phyloP scores from a whole-genome alignment of 2,329 filamentous ascomycete species.

The Meredithiella fracta region DNA sequence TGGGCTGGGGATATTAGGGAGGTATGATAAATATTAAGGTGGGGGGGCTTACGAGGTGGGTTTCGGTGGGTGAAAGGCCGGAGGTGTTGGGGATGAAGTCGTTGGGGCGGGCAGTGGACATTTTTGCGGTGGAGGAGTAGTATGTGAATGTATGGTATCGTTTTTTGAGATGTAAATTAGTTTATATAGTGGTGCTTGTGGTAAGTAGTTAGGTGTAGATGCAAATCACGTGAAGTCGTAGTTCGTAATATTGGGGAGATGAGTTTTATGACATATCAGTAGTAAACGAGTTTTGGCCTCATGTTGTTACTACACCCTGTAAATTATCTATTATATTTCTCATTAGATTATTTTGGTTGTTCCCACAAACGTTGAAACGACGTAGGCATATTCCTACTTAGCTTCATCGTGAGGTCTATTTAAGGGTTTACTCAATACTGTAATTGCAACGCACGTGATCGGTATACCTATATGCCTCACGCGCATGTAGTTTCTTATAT shows the following conservation, averaged over 20 bases:
- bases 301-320: too few species aligned
- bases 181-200: background rate
- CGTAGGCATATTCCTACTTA: too few species aligned
- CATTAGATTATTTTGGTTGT: too few species aligned
- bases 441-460: too few species aligned
- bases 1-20: conserved; percentile 22
- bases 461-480: background rate
- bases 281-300: too few species aligned
- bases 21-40: background rate
- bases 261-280: too few species aligned
- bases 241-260: background rate
- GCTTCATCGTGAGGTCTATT: too few species aligned
- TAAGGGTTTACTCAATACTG: too few species aligned
- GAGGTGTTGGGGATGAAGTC: conserved; percentile 7
- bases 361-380: too few species aligned
- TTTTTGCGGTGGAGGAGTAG: background rate
- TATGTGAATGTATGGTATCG: background rate
- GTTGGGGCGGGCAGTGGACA: conserved; percentile 8
- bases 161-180: background rate
- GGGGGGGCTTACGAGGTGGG: background rate
- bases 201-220: too few species aligned
- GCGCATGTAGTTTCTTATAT: background rate
- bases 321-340: too few species aligned
- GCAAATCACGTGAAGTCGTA: background rate
- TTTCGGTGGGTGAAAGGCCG: background rate